Percentiles rank a stretch among this genome's conserved stretches.
Evolutionary conservation across 768 basidiomycete species (phyloP).

Genomic region (Lactarius indigo): DNA sequence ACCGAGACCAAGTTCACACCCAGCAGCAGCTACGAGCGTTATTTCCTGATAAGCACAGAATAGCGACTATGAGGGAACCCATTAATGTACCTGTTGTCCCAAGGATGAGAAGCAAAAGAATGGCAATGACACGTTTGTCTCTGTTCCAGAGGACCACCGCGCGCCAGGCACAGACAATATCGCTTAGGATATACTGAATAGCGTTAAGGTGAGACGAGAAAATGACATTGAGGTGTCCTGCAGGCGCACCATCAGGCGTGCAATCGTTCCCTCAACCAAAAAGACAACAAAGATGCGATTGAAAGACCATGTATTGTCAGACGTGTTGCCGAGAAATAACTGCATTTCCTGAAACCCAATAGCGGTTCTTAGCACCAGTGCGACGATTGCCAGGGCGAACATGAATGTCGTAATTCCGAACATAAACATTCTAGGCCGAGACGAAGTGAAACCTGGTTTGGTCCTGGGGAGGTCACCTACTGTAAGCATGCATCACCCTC

Average conservation of each 20-base stretch:
- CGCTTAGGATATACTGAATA: too few species aligned
- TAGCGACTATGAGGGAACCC: too few species aligned
- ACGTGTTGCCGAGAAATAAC: too few species aligned
- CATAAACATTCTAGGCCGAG: background rate
- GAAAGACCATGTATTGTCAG: too few species aligned
- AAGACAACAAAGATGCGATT: too few species aligned
- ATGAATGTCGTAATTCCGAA: background rate
- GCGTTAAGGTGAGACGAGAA: too few species aligned
- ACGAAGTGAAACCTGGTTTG: background rate
- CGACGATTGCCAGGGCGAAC: background rate
- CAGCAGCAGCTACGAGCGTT: background rate
- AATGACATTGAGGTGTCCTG: too few species aligned
- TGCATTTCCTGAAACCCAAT: background rate
- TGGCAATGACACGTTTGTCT: background rate
- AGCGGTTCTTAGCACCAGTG: background rate
- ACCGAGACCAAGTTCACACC: background rate
- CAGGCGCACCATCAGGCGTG: too few species aligned
- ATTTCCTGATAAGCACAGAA: too few species aligned
- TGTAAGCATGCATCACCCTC: background rate
- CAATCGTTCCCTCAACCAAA: too few species aligned
- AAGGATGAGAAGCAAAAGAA: background rate
- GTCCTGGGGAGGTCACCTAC: background rate
- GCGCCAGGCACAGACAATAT: slow-evolving; percentile 1
- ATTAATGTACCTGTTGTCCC: background rate
- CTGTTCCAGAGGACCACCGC: background rate